Base-by-base conservation (phyloP, 306 rosid genomes). In the Alnus rubra region DNA sequence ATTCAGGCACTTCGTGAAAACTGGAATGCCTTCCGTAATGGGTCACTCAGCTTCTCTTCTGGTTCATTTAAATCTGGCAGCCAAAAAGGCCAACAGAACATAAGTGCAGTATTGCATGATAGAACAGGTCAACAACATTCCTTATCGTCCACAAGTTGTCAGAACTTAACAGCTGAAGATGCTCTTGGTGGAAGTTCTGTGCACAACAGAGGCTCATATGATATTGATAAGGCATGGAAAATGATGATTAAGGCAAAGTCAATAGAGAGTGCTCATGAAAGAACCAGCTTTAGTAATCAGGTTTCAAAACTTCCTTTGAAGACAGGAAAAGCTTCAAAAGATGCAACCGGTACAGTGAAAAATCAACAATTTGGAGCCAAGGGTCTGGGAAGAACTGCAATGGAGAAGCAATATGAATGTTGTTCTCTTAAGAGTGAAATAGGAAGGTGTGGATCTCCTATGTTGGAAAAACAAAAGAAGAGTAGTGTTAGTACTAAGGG, bases 161-260 rank as follows among this genome's bases (percentile, higher is more conserved):
- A 71, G 79, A 89, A 74, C n/a, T 77, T 80, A 1, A 33, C 74
- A 14, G 77, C 37, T 77, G 87, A 47, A 56, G 86, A 74, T 49
- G 78, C 75, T 9, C 54, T 73, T 53, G 68, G 81, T 68, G 52
- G 53, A 51, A 73, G 39, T 48, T 54, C 9, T 48, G 13, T 2
- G 28, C 62, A 15, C 70, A 76, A 76, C 73, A 50, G 69, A 81
- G 71, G 63, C 76, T 70, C 64, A 19, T 18, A 54, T 56, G 91
- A 87, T 84, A 79, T 82, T 30, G 80, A 86, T 49, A 89, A 82
- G 87, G 98, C 98, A 48, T 92, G 98, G 98, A 87, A 86, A 82
- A 94, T 90, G 97, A 60, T 92, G 89, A 84, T 85, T 19, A 84
- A 70, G 76, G 98, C 94, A 30, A 92, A 84, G 84, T 72, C 70